Evolutionary conservation across 179 eudicot species (phyloP).

Genomic region (Pouteria campechiana): DNA sequence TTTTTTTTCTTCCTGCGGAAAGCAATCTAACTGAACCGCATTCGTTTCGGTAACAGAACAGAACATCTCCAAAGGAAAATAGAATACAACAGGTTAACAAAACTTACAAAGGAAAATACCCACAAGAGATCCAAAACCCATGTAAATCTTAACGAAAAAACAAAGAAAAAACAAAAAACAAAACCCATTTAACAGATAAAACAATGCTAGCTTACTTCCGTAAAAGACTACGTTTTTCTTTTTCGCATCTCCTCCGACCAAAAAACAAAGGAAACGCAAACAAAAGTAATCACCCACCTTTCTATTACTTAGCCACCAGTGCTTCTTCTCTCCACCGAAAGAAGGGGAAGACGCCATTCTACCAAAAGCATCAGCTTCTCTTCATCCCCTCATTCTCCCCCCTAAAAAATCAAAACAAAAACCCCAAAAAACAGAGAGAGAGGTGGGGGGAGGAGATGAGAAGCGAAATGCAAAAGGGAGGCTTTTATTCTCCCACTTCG

Average conservation of each 20-base stretch:
- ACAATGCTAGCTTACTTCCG: too few species aligned
- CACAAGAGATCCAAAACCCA: not conserved
- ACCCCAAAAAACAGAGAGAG: constrained; percentile 6
- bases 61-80: too few species aligned
- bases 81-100: too few species aligned
- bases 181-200: constrained; percentile 1
- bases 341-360: constrained; percentile 58
- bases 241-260: too few species aligned
- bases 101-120: too few species aligned
- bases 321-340: constrained; percentile 41
- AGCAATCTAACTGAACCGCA: too few species aligned
- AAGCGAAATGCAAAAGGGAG: not conserved
- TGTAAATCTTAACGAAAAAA: not conserved
- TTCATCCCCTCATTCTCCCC: constrained; percentile 4
- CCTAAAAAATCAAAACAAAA: constrained; percentile 1
- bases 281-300: constrained; percentile 27
- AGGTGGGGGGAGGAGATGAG: not conserved
- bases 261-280: not conserved
- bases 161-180: not conserved
- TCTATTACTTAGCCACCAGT: constrained; percentile 72
- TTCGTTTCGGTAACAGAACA: too few species aligned
- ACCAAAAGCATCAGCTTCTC: constrained; percentile 8
- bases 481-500: too few species aligned
- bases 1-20: too few species aligned
- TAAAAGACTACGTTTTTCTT: too few species aligned